Percentiles rank a stretch among this genome's conserved stretches.
Evolutionary conservation across 371 early-diverging fungal species (phyloP).

Genomic region (Umbelopsis sp.): DNA sequence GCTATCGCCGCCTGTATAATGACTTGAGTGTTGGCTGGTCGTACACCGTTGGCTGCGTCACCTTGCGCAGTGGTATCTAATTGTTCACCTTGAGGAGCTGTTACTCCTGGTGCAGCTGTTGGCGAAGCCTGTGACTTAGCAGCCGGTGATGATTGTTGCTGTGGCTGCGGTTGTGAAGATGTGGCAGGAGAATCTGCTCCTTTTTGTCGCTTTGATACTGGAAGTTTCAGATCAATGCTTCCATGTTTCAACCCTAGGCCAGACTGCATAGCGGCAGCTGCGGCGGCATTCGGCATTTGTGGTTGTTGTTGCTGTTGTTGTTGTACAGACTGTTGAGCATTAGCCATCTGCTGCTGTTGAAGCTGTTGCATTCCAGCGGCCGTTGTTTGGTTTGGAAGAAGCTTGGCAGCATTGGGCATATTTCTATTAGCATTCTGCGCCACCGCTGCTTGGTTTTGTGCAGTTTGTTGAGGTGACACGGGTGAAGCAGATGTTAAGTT

Average conservation of each 20-base stretch:
- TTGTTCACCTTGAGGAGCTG: conserved; percentile 22
- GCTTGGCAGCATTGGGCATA: conserved; percentile 3
- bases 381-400: conserved; percentile 1
- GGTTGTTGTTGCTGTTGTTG: conserved; percentile 23
- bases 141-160: conserved; percentile 24
- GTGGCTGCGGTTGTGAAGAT: conserved; percentile 25
- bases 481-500: conserved; percentile 4
- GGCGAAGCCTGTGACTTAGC: conserved; percentile 23
- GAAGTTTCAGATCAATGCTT: conserved; percentile 49
- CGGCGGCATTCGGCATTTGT: conserved; percentile 22
- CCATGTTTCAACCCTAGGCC: conserved; percentile 36
- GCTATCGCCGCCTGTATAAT: conserved; percentile 39
- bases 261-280: conserved; percentile 19
- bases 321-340: neutral
- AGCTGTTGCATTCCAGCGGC: conserved; percentile 20
- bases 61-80: conserved; percentile 13
- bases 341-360: conserved; percentile 22
- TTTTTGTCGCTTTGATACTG: conserved; percentile 43
- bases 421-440: neutral
- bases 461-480: neutral
- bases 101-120: conserved; percentile 15
- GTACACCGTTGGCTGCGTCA: conserved; percentile 13
- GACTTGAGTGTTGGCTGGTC: conserved; percentile 25
- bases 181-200: conserved; percentile 22
- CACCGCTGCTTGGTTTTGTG: neutral